Evolutionary conservation across 2,329 filamentous ascomycete genomes (phyloP).

Genomic region (Phaeophleospora eucalypticola): DNA sequence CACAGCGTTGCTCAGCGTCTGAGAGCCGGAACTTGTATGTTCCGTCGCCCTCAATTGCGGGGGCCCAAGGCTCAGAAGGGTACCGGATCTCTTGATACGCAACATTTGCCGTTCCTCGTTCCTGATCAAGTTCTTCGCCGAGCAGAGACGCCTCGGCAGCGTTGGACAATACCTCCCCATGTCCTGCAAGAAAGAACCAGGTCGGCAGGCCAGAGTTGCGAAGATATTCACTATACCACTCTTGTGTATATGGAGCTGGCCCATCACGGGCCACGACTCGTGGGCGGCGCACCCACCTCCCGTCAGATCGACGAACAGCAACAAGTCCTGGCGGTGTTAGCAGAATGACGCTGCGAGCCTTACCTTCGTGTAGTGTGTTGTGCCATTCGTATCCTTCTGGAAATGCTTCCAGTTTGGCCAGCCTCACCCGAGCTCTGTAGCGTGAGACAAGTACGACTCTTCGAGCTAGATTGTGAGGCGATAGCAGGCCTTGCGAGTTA

Average conservation of each 20-base stretch:
- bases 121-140: neutral
- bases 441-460: neutral
- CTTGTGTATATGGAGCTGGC: constrained; percentile 4
- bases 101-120: neutral
- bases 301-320: constrained; percentile 4
- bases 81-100: constrained; percentile 5
- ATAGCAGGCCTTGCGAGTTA: neutral
- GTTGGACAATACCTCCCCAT: neutral
- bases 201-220: constrained; percentile 2
- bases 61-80: neutral
- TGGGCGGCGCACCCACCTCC: constrained; percentile 2
- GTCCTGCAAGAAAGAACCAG: constrained; percentile 1
- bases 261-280: constrained; percentile 2
- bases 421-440: neutral
- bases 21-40: too few relatives aligned
- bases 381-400: constrained; percentile 9
- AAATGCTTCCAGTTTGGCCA: neutral
- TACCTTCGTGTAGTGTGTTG: neutral
- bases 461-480: neutral
- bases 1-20: neutral
- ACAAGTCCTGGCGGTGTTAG: constrained; percentile 11
- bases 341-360: constrained; percentile 2
- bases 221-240: constrained; percentile 12
- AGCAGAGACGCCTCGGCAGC: neutral
- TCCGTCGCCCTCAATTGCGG: neutral